Evolutionary conservation across 768 basidiomycete genomes (phyloP), one percentile per base, ranked within the genome.

Genomic region (Mycena maculata): DNA sequence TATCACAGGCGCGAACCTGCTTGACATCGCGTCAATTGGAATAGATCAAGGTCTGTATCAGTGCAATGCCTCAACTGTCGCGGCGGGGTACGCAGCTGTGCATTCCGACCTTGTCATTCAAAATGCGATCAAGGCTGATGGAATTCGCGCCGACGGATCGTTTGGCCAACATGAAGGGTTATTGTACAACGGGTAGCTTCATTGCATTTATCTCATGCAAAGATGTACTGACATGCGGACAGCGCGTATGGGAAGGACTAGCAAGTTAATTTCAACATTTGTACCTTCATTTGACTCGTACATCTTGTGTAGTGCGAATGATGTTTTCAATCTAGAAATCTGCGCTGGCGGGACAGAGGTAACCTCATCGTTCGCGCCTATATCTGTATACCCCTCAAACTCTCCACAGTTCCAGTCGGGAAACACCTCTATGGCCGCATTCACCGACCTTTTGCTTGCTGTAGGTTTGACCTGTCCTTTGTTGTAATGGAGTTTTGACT

Each of bases 1-100:
- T 27, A 71, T 87, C 20, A 84, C 86, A 13, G 88, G 88, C 20
- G 87, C 88, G 11, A 88, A 89, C 63, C 79, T 83, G 10, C 79
- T 88, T 39, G 87, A 88, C 69, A 75, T 85, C 39, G 83, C 83
- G 16, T 80, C 78, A 38, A 78, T 84, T 42, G 81, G 81, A 8
- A 79, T 85, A n/a, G 81, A 83, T 70, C 73, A 31, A 74, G 78
- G n/a, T 62, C 82, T 57, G 67, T 74, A 70, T 65, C 57, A 45
- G 65, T 70, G 23, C 45, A 79, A 83, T 59, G 68, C 63, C 13
- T 71, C 76, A 7, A 66, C 78, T 4, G 62, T 84, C 20, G 65
- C 67, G 4, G 77, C 76, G 56, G 77, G 81, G 5, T 84, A 80
- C 63, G 67, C 49, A 2, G 71, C 75, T 20, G 74, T 83, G 10